Base-by-base conservation (phyloP, 331 rosid genomes). In the Malus hybrid region DNA sequence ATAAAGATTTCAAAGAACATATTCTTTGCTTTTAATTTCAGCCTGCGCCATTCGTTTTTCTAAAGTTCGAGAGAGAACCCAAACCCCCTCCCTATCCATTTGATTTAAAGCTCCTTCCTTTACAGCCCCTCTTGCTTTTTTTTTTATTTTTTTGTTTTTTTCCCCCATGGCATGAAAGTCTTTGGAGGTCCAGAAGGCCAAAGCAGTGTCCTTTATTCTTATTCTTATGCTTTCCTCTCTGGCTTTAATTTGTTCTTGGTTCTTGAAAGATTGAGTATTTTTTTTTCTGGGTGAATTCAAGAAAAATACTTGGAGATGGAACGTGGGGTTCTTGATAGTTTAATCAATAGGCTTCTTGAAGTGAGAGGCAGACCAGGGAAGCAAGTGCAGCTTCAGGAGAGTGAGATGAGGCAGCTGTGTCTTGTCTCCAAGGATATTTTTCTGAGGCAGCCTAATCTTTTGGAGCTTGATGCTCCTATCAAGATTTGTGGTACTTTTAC, bases 401-500 rank as follows among this genome's bases (percentile, higher is more conserved):
- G 85, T 4, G 97, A 91, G 69, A 93, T 91, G 60, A 84, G 82
- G 67, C 89, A 91, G 85, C 96, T 93, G 65, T 93, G 97, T 82
- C 7, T 80, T 56, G 87, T 82, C 8, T 93, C 98, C 10, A 86
- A 36, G 73, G 85, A 76, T 29, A 85, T 93, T 69, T 93, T 93
- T 85, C 62, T 83, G 79, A 91, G 81, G 80, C 97, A 93, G 76
- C 97, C 98, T 1, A 91, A 83, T 81, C 91, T 93, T 34, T 85
- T 91, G 87, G 93, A 91, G 81, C 90, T 93, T 48, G 94, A 90
- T 44, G 96, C 96, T 28, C 97, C 98, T 8, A 57, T 91, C 78
- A 90, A 88, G 83, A 93, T 93, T 48, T 93, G 98, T 82, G 98
- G 98, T 93, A 88, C 6, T 5, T 78, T 67, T 82, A 61, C 79